Base-by-base conservation (phyloP, 2,329 filamentous ascomycete genomes). In the Coniella vitis region DNA sequence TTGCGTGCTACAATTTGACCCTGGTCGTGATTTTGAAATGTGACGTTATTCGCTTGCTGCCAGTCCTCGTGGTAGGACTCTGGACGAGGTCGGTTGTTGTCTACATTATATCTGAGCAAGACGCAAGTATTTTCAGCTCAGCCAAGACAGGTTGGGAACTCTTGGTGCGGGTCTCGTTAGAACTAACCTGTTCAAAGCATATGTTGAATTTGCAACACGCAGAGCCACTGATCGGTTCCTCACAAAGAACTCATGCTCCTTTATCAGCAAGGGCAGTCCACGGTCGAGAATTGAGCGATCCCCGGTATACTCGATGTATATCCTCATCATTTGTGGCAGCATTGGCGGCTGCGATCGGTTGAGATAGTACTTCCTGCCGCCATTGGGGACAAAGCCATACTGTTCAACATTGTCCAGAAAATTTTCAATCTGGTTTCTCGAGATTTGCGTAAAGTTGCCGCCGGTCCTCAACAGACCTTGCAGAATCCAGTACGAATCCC, bases 401-500 rank as follows among this genome's bases (percentile, higher is more conserved):
- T 72, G 62, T 10, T 85, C 79, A 4, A 86, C 73, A 34, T 85
- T 70, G 56, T 86, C 83, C 10, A 85, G 65, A 56, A 86, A 86
- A 60, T 86, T 86, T 58, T 85, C 80, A 53, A 86, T 83, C 25
- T 79, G 83, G 63, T 86, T 84, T 59, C 72, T 73, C 4, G 81
- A 76, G 52, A 86, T 83, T 31, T 77, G 63, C 7, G 75, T 75
- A 54, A 84, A 86, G 38, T 74, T 74, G 34, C 82, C 83, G 14
- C 79, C 74, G 0, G 81, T 85, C 40, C 82, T 74, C 31, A 86
- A 64, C 20, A 86, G 69, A 20, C 83, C 83, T 63, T 83, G 76
- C 40, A 86, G 57, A 42, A 85, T 83, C 81, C 79, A 84, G 66
- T 77, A 85, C 29, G 79, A 81, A 61, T 86, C 81, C 82, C 82